Base-by-base conservation (phyloP, 1,284 basidiomycete genomes). In the Tilletia walkeri region DNA sequence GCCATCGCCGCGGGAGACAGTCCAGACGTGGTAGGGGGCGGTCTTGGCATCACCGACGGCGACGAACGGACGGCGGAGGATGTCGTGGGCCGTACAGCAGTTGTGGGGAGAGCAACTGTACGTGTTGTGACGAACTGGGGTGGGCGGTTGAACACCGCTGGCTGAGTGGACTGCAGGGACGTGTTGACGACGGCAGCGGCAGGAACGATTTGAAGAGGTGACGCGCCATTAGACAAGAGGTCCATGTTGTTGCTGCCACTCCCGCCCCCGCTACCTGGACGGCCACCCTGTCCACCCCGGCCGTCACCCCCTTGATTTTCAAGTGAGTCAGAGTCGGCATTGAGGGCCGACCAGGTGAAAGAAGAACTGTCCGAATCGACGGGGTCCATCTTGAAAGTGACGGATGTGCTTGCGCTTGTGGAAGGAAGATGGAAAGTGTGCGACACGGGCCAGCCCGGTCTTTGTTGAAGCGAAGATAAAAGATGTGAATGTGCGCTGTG, bases 301-400 rank as follows among this genome's bases (percentile, higher is more conserved):
- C 24, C 24, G 24, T 2, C 2, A 30, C 24, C 24, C n/a, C 18
- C 16, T 53, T 18, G 10, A 3, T 39, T 14, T 2, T 6, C 59
- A 34, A 9, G n/a, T 16, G 36, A 39, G 30, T 20, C 59, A 34
- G 59, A 63, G 36, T 63, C 34, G 18, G 36, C 12, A 20, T 63
- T 63, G 34, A 63, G 36, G 30, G 59, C 59, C 59, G 59, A 38
- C 59, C 59, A 63, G 2, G 59, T 63, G 34, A 63, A 63, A 18
- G 59, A 63, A 18, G 59, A 63, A 36, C 59, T 63, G 34, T 63
- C 59, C 34, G 59, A 36, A 16, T 39, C 36, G 59, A 63, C 14
- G 7, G 59, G 59, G 5, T 63, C 59, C 59, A 63, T 63, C n/a
- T 56, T 34, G 24, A 30, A 30, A 30, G 10, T 7, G 54, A 14